Evolutionary conservation across 2,329 filamentous ascomycete species (phyloP), one percentile per base, ranked within the genome.

Genomic region (Neofusicoccum umdonicola): DNA sequence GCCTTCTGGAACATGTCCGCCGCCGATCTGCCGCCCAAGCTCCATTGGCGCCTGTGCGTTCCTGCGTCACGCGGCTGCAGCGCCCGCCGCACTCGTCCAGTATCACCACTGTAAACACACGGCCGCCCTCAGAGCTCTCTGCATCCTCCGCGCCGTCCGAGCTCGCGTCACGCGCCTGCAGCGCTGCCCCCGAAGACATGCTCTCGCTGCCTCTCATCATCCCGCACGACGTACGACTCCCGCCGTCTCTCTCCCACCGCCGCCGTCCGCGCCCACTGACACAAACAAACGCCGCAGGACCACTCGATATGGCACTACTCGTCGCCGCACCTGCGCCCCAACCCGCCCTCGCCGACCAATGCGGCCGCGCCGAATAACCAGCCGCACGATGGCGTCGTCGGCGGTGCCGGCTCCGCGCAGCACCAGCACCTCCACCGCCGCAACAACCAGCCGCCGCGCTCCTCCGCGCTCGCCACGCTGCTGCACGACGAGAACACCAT

Each of bases 401-500:
- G 69, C 11, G 63, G 22, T 2, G 22, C 22, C 22, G 22, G 65
- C 60, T 61, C 67, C 34, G 47, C 65, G 60, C 65, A 64, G 68
- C 71, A 42, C 67, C 17, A 67, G 70, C 42, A 66, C 50, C 50
- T 69, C 69, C 19, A 69, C 67, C 50, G 57, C 68, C 69, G 73
- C 64, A 70, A 75, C 64, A 70, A 75, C 13, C 70, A 74, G 44
- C 70, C 72, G 51, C 69, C 83, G 64, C 77, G 85, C 66, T 80
- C 88, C 69, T 84, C 88, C 31, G 83, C 85, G 2, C 87, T 97
- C 3, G 85, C 89, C 9, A 83, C 88, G 1, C 85, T 97, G 11
- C 83, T 86, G 31, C 80, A 87, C 47, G 94, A 97, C 74, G 95
- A 98, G 79, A 85, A 88, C 66, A 85, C 88, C 65, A 84, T 96